A percentile compares a stretch with the other conserved stretches of the same genome.
Conservation (phyloP, 352 stramenopile species). For the Phytophthora chlamydospora region DNA sequence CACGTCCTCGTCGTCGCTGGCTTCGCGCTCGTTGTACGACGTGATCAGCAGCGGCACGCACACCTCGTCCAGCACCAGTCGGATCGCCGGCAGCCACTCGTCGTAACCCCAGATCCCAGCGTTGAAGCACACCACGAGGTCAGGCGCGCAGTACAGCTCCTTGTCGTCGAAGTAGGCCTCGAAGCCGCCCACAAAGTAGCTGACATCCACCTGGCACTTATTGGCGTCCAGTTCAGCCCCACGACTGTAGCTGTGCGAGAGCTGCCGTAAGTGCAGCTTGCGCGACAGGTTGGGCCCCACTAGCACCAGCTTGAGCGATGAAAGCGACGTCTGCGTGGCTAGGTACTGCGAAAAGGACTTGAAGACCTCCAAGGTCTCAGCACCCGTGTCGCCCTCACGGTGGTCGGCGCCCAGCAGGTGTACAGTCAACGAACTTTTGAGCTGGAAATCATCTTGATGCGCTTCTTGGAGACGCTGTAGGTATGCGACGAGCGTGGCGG, state of each 20-base stretch:
- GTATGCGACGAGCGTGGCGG: slow-evolving; percentile 39
- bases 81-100: slow-evolving; percentile 80
- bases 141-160: slow-evolving; percentile 47
- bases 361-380: slow-evolving; percentile 71
- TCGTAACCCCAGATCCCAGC: slow-evolving; percentile 90
- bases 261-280: slow-evolving; percentile 47
- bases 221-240: slow-evolving; percentile 2
- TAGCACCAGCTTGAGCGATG: slow-evolving; percentile 62
- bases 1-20: slow-evolving; percentile 78
- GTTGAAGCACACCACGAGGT: slow-evolving; percentile 85
- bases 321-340: slow-evolving; percentile 38
- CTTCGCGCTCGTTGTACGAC: slow-evolving; percentile 87
- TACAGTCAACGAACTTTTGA: slow-evolving; percentile 44
- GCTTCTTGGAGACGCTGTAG: slow-evolving; percentile 31
- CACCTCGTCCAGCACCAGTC: slow-evolving; percentile 61
- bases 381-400: slow-evolving; percentile 66
- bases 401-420: slow-evolving; percentile 81
- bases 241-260: slow-evolving; percentile 28
- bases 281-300: slow-evolving; percentile 77
- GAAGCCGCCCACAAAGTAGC: slow-evolving; percentile 79
- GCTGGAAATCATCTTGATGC: slow-evolving; percentile 15
- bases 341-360: slow-evolving; percentile 49
- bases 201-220: slow-evolving; percentile 48
- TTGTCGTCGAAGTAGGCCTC: slow-evolving; percentile 61
- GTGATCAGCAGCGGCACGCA: slow-evolving; percentile 76